phyloP scores from a whole-genome alignment of 2,329 filamentous ascomycete species.

The Fonsecaea nubica region DNA sequence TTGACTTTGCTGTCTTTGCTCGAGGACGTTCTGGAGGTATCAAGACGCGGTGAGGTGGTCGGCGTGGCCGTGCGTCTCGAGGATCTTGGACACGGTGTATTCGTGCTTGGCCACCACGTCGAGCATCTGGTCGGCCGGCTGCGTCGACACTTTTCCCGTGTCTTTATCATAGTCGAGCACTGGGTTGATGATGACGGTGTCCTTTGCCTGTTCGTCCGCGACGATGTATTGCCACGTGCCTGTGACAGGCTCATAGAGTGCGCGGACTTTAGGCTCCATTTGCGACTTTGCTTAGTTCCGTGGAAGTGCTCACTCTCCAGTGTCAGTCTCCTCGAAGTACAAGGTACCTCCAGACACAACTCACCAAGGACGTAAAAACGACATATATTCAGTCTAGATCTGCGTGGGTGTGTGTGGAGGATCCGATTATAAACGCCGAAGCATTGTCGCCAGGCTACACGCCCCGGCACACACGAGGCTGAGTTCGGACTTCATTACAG shows the following conservation, averaged over 20 bases:
- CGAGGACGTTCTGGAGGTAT: slow-evolving; percentile 61
- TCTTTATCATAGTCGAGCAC: slow-evolving; percentile 64
- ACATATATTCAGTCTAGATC: background rate
- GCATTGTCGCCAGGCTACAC: background rate
- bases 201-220: slow-evolving; percentile 57
- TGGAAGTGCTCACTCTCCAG: background rate
- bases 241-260: slow-evolving; percentile 51
- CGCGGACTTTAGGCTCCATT: slow-evolving; percentile 27
- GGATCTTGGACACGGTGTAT: slow-evolving; percentile 60
- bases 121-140: slow-evolving; percentile 61
- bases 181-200: slow-evolving; percentile 66
- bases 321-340: background rate
- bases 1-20: slow-evolving; percentile 40
- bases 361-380: background rate
- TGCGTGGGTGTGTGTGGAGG: background rate
- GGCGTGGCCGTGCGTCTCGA: slow-evolving; percentile 69
- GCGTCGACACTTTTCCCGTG: slow-evolving; percentile 55
- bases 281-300: background rate
- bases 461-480: background rate
- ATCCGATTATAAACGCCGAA: background rate
- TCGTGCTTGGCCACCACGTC: slow-evolving; percentile 50
- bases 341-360: background rate
- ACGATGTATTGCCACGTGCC: slow-evolving; percentile 69
- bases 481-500: background rate
- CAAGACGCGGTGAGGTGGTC: slow-evolving; percentile 66